Base-by-base conservation (phyloP, 2,329 filamentous ascomycete genomes). In the Beauveria pseudobassiana region DNA sequence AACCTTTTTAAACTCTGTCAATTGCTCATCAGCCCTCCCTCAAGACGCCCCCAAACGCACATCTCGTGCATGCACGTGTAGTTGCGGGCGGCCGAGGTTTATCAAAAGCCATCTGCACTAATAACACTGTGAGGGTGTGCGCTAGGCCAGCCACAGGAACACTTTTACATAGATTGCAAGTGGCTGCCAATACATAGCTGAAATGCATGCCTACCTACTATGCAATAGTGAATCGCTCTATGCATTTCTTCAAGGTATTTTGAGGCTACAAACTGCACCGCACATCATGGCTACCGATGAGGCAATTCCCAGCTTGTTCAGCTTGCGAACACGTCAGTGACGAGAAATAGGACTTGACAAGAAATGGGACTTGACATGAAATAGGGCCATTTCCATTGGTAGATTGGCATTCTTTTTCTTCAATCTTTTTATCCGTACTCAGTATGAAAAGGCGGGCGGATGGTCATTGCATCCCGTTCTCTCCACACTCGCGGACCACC, bases 141-240 rank as follows among this genome's bases (percentile, higher is more conserved):
- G 54, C 54, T 56, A 56, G 24, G 43, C 42, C 42, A 56, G 54
- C 54, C 54, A 56, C 54, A 56, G 54, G 54, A 56, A 56, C 54
- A 34, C 22, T 5, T 42, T 38, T 38, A n/a, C 30, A 46, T 54
- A 34, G 30, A 0, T 14, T 38, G 34, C 12, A 38, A 14, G 12
- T 38, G 34, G 14, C 9, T 53, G 20, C 30, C 22, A 26, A n/a
- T 22, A n/a, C 22, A 18, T n/a, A 38, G 49, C 49, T n/a, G 54
- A 48, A 43, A 42, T 48, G 34, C 34, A 28, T 4, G 18, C 16
- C 18, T n/a, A 22, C 24, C 12, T 38, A 4, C 46, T 12, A 30
- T 56, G 54, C 54, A 38, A 56, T 24, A 55, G 20, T 28, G 8
- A 16, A 53, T 14, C 24, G n/a, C 26, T 28, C 14, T 26, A n/a